Evolutionary conservation across 371 early-diverging fungal genomes (phyloP), one percentile per base, ranked within the genome.

Genomic region (Mortierella sp.): DNA sequence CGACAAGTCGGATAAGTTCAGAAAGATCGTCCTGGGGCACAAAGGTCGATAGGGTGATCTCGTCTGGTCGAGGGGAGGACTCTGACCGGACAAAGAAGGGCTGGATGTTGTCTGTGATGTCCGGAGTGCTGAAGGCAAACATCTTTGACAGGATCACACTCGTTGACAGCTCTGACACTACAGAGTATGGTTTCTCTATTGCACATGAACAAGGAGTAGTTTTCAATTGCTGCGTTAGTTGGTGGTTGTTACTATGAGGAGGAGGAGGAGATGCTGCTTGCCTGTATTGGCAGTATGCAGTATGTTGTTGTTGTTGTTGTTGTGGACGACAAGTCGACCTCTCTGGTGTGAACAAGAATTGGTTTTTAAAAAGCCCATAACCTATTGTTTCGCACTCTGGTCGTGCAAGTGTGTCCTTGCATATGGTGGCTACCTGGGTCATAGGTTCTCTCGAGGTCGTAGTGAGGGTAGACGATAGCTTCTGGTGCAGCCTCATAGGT

Each of bases 71-170:
- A 10, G 86, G 86, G 24, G 66, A 71, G 8, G 61, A 53, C 14
- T 66, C 66, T 19, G 82, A 78, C 4, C 85, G 85, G 29, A 81
- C 67, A 64, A 79, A 85, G 80, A 81, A 86, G 16, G 81, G 85
- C 41, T 79, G 76, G 29, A 86, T 67, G 39, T 78, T 77, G 66
- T 86, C 85, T 1, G 82, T 81, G 68, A 76, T 72, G 24, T 78
- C 84, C 1, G 84, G 79, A 3, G 73, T 79, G 61, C 48, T 68
- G 76, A 75, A 83, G 11, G 84, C 72, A 69, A 83, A 83, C 84
- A 83, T 83, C 68, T 83, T 83, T n/a, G 84, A 83, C n/a, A 83
- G 64, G 58, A 83, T 83, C 41, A 70, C 73, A 45, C 70, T 78
- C 8, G 84, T 67, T 6, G 84, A 73, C 31, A 83, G 55, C 44